These are phyloP conservation scores for Zea mays DNA, from an alignment of 176 grass and related monocot species.

Conservation along the genomic window Zm-B73-REFERENCE-NAM-5.0 NC_050104.1:49287501-49288000, in stretches of 20 bases:
- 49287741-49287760: neutral
- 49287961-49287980: neutral
- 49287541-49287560: neutral
- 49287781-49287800: slow-evolving; percentile 77
- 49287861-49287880: slow-evolving; percentile 95
- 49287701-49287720: neutral
- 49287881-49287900: slow-evolving; percentile 76
- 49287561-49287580: neutral
- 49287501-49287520: neutral
- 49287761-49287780: slow-evolving; percentile 56
- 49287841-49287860: slow-evolving; percentile 65
- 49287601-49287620: neutral
- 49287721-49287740: neutral
- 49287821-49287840: slow-evolving; percentile 66
- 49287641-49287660: neutral
- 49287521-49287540: neutral
- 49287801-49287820: slow-evolving; percentile 74
- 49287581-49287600: no score
- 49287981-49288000: neutral
- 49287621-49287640: neutral
- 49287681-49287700: neutral
- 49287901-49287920: slow-evolving; percentile 90
- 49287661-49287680: neutral
- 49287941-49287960: neutral
- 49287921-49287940: slow-evolving; percentile 47